Conservation (phyloP, 345 rosid species). For the Brassica nigra region DNA sequence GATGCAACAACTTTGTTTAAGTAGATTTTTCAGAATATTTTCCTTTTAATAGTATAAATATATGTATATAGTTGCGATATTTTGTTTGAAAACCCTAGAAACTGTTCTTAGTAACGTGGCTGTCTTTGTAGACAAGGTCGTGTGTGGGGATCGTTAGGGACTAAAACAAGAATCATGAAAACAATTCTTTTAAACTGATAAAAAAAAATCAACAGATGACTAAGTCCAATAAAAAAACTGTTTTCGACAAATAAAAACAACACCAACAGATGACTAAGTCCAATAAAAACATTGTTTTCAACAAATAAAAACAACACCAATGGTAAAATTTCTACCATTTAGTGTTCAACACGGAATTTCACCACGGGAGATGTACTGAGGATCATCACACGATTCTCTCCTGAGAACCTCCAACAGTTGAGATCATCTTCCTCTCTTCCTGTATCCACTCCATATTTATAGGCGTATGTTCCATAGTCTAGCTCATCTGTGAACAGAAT, state of each 20-base stretch:
- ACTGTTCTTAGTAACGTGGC: too few species aligned
- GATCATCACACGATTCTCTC: not conserved
- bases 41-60: too few species aligned
- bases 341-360: not conserved
- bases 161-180: not conserved
- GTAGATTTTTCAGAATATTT: too few species aligned
- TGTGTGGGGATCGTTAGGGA: too few species aligned
- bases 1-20: too few species aligned
- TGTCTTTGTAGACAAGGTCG: too few species aligned
- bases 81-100: too few species aligned
- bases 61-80: too few species aligned
- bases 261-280: not conserved
- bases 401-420: not conserved
- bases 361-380: not conserved
- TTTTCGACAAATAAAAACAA: not conserved
- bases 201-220: not conserved
- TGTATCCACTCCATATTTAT: slow-evolving; percentile 6
- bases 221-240: not conserved
- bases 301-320: not conserved
- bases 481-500: not conserved
- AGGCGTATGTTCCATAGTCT: not conserved
- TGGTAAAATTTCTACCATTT: not conserved
- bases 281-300: not conserved
- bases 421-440: not conserved
- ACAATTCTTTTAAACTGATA: not conserved